These are phyloP conservation scores for Ceratocystis destructans DNA, from an alignment of 2,329 filamentous ascomycete species.

Conservation along the genomic window DNA sequence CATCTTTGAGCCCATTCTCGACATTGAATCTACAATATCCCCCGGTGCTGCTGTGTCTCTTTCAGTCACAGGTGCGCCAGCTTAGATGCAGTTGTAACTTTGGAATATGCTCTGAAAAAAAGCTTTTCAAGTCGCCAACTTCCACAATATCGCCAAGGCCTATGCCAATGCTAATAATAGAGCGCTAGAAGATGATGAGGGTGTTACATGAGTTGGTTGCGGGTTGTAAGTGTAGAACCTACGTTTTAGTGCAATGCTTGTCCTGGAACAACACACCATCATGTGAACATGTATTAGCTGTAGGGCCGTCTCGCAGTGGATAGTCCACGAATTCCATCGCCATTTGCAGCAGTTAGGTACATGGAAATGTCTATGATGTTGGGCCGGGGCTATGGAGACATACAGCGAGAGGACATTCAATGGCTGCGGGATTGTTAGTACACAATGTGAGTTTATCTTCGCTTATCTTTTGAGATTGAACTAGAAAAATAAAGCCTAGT, in stretches of 20 bases:
- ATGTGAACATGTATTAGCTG: background rate
- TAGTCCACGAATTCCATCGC: constrained; percentile 23
- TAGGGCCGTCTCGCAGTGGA: background rate
- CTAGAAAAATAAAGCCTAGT: too few species aligned
- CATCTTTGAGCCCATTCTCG: constrained; percentile 23
- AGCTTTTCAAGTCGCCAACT: constrained; percentile 17
- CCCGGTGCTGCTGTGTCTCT: constrained; percentile 19
- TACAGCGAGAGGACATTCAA: too few species aligned
- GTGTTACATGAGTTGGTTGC: background rate
- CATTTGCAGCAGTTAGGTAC: constrained; percentile 17
- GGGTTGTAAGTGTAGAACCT: background rate
- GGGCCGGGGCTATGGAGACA: too few species aligned
- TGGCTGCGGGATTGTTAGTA: too few species aligned
- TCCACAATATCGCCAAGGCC: constrained; percentile 21
- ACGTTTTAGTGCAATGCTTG: background rate
- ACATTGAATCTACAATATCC: constrained; percentile 25
- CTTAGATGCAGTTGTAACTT: background rate
- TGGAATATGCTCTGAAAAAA: background rate
- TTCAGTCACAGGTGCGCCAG: background rate
- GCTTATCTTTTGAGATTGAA: too few species aligned
- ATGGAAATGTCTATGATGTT: too few species aligned
- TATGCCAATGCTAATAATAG: constrained; percentile 24
- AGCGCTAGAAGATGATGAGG: background rate
- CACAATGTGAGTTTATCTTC: too few species aligned
- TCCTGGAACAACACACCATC: background rate